Evolutionary conservation across 495 filamentous ascomycete species (phyloP).

Genomic region (Podospora didyma): DNA sequence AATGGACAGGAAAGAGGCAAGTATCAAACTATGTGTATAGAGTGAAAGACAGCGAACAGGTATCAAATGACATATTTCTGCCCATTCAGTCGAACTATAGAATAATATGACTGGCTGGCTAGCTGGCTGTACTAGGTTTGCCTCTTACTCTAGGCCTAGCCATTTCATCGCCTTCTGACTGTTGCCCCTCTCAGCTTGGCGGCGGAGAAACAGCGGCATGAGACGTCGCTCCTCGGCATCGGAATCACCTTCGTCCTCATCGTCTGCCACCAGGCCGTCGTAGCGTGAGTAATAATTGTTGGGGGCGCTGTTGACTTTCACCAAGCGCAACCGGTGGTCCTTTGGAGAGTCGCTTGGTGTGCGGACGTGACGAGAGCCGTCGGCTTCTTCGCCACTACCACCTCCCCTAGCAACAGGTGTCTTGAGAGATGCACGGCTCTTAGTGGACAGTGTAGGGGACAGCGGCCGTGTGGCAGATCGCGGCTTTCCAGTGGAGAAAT

Average conservation of each 20-base stretch:
- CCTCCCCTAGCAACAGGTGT: not conserved
- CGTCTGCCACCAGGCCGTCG: not conserved
- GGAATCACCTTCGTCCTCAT: not conserved
- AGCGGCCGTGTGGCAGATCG: not conserved
- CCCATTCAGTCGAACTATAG: no score
- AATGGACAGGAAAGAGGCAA: no score
- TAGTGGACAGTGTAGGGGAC: not conserved
- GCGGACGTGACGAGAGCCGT: not conserved
- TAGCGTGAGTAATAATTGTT: not conserved
- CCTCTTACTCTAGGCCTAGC: slow-evolving; percentile 18
- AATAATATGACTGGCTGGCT: no score
- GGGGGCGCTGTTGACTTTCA: not conserved
- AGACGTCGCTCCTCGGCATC: slow-evolving; percentile 15
- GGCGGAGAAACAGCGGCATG: slow-evolving; percentile 19
- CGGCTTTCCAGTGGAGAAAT: not conserved
- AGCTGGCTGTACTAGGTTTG: no score
- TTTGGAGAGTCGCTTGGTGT: not conserved
- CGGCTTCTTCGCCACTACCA: not conserved
- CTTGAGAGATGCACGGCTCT: not conserved
- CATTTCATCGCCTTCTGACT: slow-evolving; percentile 20
- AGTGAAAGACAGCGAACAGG: no score
- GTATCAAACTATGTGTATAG: no score
- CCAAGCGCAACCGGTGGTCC: not conserved
- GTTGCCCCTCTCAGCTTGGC: slow-evolving; percentile 7
- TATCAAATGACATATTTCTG: no score